Conservation (phyloP, 192 early-diverging fungal species). For the Gaertneriomyces sp. region DNA sequence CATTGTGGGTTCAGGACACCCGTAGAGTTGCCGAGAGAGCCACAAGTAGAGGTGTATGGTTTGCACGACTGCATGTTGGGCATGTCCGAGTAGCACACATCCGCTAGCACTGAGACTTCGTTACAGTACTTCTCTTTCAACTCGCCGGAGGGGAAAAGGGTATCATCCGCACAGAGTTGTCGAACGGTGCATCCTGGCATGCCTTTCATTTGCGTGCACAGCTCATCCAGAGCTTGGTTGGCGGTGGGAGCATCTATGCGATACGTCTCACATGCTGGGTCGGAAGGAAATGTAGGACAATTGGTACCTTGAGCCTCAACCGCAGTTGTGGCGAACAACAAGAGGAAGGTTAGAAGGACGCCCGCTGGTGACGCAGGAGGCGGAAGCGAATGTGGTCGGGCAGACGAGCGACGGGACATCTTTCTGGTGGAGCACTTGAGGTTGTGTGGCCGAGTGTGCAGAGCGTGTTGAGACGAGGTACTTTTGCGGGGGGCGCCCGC, state of each 20-base stretch:
- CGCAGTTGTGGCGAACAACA: too few species aligned
- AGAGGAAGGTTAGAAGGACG: too few species aligned
- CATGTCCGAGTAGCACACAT: slow-evolving; percentile 46
- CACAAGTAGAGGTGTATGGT: slow-evolving; percentile 33
- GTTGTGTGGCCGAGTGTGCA: too few species aligned
- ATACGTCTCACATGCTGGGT: slow-evolving; percentile 12
- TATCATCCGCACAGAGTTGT: slow-evolving; percentile 23
- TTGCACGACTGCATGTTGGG: slow-evolving; percentile 37
- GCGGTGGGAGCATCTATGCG: slow-evolving; percentile 16
- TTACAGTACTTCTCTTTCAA: slow-evolving; percentile 45
- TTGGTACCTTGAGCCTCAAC: too few species aligned
- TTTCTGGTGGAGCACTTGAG: too few species aligned
- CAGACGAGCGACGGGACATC: too few species aligned
- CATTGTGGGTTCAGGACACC: slow-evolving; percentile 34
- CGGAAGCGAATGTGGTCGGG: too few species aligned
- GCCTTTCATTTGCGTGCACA: slow-evolving; percentile 48
- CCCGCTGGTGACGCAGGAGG: too few species aligned
- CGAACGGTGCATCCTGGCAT: slow-evolving; percentile 48
- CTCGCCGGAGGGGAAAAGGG: slow-evolving; percentile 17
- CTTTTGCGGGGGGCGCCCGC: too few species aligned
- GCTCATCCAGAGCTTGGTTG: slow-evolving; percentile 27
- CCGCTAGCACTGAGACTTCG: slow-evolving; percentile 42
- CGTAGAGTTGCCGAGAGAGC: slow-evolving; percentile 22
- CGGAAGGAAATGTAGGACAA: slow-evolving; percentile 12
- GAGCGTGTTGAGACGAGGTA: too few species aligned